Evolutionary conservation across 2,329 filamentous ascomycete species (phyloP).

Genomic region (Fusarium hostae): DNA sequence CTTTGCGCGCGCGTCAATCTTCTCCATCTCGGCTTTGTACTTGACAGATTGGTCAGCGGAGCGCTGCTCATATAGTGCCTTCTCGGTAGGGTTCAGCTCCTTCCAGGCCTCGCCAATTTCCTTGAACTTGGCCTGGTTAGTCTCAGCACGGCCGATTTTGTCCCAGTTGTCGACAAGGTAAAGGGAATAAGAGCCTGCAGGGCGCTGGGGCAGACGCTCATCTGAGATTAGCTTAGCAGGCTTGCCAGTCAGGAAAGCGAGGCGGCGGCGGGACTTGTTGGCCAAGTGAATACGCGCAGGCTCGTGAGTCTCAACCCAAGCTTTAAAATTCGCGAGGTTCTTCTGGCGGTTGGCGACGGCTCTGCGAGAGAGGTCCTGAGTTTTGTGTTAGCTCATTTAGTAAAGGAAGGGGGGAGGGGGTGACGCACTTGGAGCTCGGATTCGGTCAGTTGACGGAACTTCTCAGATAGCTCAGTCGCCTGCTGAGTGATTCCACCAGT

Average conservation of each 20-base stretch:
- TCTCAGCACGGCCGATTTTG: constrained; percentile 39
- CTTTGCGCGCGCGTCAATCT: constrained; percentile 48
- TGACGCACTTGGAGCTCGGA: constrained; percentile 57
- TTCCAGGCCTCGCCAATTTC: constrained; percentile 56
- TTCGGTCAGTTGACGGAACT: constrained; percentile 55
- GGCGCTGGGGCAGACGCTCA: constrained; percentile 58
- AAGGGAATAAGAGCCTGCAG: constrained; percentile 47
- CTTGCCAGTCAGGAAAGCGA: constrained; percentile 51
- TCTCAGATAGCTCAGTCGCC: constrained; percentile 45
- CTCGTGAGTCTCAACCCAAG: constrained; percentile 60
- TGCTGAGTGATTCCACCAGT: constrained; percentile 21
- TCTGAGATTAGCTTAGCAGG: constrained; percentile 55
- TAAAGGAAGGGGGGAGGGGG: background rate
- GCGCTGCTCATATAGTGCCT: constrained; percentile 53
- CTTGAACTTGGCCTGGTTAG: constrained; percentile 20
- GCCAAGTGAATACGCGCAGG: constrained; percentile 55
- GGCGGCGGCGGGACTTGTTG: constrained; percentile 57
- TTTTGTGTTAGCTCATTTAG: constrained; percentile 4
- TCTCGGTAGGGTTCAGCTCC: constrained; percentile 53
- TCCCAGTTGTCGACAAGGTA: constrained; percentile 55
- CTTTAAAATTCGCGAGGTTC: constrained; percentile 55
- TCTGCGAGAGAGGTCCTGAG: constrained; percentile 47
- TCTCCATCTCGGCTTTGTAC: constrained; percentile 36
- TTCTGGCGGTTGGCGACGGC: constrained; percentile 53
- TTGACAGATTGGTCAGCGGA: constrained; percentile 25